Percentiles rank a stretch among this genome's conserved stretches.
These are phyloP conservation scores for Blastomyces parvus DNA, from an alignment of 2,329 filamentous ascomycete species.

Conservation along the genomic window DNA sequence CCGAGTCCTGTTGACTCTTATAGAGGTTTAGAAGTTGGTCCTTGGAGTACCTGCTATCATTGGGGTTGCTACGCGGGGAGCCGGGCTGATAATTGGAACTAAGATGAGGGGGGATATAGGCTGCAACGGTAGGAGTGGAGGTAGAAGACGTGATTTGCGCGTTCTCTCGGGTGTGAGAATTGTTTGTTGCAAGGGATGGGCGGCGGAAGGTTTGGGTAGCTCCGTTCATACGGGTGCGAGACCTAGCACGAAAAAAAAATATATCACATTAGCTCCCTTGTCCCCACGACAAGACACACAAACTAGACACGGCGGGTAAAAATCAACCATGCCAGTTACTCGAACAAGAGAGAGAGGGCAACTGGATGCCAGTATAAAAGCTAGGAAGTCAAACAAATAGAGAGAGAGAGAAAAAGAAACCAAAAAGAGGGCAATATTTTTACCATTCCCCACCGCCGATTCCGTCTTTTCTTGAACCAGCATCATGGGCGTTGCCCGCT, in stretches of 20 bases:
- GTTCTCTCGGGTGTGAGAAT: constrained; percentile 38
- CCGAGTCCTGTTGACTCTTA: constrained; percentile 47
- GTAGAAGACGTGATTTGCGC: constrained; percentile 33
- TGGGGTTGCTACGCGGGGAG: constrained; percentile 43
- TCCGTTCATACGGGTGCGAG: constrained; percentile 54
- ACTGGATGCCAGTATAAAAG: background rate
- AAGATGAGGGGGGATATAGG: constrained; percentile 54
- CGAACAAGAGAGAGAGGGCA: background rate
- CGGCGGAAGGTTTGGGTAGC: constrained; percentile 59
- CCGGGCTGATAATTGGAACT: constrained; percentile 41
- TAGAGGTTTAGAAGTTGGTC: constrained; percentile 71
- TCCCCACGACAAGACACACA: background rate
- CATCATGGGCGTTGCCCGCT: constrained; percentile 59
- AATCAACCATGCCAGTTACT: background rate
- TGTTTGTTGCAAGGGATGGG: constrained; percentile 50
- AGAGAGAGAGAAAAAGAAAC: background rate
- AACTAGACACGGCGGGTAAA: background rate
- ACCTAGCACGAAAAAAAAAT: constrained; percentile 34
- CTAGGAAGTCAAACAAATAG: background rate
- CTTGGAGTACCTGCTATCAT: constrained; percentile 60
- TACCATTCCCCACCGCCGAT: constrained; percentile 63
- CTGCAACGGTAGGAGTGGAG: constrained; percentile 34
- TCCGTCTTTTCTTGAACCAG: constrained; percentile 50
- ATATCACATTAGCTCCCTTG: constrained; percentile 2
- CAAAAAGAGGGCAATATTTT: constrained; percentile 33